phyloP scores from a whole-genome alignment of 139 green algal genomes.

The Chlorella sp. region DNA sequence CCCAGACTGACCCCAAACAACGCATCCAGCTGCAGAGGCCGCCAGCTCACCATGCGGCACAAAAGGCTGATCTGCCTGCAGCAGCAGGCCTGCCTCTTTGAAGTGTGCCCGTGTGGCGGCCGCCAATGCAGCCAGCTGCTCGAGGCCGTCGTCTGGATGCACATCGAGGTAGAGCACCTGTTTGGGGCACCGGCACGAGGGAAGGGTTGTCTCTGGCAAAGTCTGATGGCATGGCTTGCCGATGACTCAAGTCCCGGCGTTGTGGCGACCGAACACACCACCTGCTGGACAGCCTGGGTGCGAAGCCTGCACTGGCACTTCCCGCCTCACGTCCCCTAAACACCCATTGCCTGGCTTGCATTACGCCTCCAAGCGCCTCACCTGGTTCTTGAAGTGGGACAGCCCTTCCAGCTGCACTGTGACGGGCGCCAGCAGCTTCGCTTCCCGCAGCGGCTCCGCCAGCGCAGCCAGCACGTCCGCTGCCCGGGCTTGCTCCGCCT shows the following conservation, averaged over 20 bases:
- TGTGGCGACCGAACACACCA: too few species aligned
- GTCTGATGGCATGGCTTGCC: too few species aligned
- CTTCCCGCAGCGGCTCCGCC: background rate
- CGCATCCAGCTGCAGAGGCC: too few species aligned
- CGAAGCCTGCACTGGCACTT: too few species aligned
- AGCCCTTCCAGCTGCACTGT: constrained; percentile 13
- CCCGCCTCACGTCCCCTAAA: too few species aligned
- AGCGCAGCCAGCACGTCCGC: background rate
- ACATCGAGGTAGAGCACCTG: constrained; percentile 26
- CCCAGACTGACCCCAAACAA: too few species aligned
- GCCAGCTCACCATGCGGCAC: background rate
- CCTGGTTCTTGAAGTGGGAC: constrained; percentile 20
- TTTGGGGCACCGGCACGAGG: too few species aligned
- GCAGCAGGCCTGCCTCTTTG: background rate
- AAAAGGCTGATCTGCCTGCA: constrained; percentile 6
- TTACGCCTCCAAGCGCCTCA: background rate
- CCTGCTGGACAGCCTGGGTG: too few species aligned
- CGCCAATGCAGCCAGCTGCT: constrained; percentile 6
- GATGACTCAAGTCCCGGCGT: too few species aligned
- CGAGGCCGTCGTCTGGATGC: background rate
- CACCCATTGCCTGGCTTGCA: too few species aligned
- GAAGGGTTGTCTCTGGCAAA: too few species aligned
- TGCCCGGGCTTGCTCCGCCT: background rate
- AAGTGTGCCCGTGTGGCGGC: constrained; percentile 6
- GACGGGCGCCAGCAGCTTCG: constrained; percentile 7